A percentile compares a stretch with the other conserved stretches of the same genome.
These are phyloP conservation scores for Chalara sp. DNA, from an alignment of 2,329 filamentous ascomycete genomes.

Conservation along the genomic window DNA sequence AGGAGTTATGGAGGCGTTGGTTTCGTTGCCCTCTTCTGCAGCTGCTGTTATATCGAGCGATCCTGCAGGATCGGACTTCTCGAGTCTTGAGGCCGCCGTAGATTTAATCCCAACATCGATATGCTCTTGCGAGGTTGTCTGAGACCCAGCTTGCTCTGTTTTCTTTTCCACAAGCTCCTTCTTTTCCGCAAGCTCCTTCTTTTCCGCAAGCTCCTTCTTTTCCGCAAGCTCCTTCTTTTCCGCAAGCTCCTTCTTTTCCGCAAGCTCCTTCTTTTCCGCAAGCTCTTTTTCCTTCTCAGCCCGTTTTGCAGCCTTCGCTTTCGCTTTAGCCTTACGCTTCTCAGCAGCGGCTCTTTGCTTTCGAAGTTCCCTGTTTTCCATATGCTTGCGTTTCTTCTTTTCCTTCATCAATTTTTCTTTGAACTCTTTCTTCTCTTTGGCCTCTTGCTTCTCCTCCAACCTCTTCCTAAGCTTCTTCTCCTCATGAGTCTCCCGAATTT, in stretches of 20 bases:
- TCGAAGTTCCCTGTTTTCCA: conserved; percentile 9
- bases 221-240: conserved; percentile 7
- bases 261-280: conserved; percentile 9
- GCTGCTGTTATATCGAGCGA: no score
- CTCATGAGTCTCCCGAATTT: conserved; percentile 25
- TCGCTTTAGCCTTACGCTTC: conserved; percentile 9
- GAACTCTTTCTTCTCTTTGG: background rate
- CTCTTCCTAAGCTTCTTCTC: conserved; percentile 10
- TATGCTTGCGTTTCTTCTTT: conserved; percentile 14
- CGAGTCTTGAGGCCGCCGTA: no score
- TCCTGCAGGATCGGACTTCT: no score
- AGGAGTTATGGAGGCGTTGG: no score
- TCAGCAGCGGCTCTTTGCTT: conserved; percentile 5
- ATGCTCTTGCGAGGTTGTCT: no score
- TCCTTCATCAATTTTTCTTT: conserved; percentile 10
- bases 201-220: conserved; percentile 8
- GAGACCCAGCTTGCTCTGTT: background rate
- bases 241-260: conserved; percentile 8
- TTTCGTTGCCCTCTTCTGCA: no score
- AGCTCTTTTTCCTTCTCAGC: conserved; percentile 3
- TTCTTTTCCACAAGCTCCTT: conserved; percentile 9
- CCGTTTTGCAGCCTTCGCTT: conserved; percentile 9
- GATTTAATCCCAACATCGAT: no score
- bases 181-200: conserved; percentile 7
- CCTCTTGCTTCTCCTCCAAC: background rate